These are phyloP conservation scores for Pachysandra terminalis DNA, from an alignment of 164 flowering plant species.

Conservation along the genomic window DNA sequence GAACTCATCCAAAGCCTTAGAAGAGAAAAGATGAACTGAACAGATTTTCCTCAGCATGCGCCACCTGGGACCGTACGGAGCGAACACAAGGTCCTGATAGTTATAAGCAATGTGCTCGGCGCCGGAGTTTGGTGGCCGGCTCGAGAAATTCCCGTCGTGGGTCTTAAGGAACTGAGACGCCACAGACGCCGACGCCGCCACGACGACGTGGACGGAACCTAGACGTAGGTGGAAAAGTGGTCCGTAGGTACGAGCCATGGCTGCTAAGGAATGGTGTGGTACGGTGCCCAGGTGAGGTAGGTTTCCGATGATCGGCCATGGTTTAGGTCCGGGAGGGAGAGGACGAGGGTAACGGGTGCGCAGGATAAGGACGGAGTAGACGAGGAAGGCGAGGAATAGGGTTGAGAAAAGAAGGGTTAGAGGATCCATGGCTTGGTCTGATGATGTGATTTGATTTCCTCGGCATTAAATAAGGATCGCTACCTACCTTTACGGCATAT, in stretches of 20 bases:
- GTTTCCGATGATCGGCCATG: constrained; percentile 94
- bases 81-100: constrained; percentile 80
- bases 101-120: constrained; percentile 77
- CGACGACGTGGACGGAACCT: constrained; percentile 73
- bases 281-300: constrained; percentile 70
- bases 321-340: constrained; percentile 80
- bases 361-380: constrained; percentile 19
- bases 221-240: constrained; percentile 71
- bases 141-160: constrained; percentile 73
- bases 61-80: constrained; percentile 88
- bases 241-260: constrained; percentile 57
- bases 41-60: constrained; percentile 72
- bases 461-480: too few relatives aligned
- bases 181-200: constrained; percentile 65
- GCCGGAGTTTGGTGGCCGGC: constrained; percentile 77
- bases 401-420: constrained; percentile 13
- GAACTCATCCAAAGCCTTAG: constrained; percentile 71
- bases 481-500: too few relatives aligned
- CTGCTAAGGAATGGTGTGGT: constrained; percentile 72
- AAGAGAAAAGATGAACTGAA: constrained; percentile 74
- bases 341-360: constrained; percentile 16
- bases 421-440: constrained; percentile 18
- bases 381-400: constrained; percentile 5
- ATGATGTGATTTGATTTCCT: too few relatives aligned
- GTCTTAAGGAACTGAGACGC: constrained; percentile 68